A percentile compares a stretch with the other conserved stretches of the same genome.
Evolutionary conservation across 192 early-diverging fungal species (phyloP).

Genomic region (Coemansia furcata): DNA sequence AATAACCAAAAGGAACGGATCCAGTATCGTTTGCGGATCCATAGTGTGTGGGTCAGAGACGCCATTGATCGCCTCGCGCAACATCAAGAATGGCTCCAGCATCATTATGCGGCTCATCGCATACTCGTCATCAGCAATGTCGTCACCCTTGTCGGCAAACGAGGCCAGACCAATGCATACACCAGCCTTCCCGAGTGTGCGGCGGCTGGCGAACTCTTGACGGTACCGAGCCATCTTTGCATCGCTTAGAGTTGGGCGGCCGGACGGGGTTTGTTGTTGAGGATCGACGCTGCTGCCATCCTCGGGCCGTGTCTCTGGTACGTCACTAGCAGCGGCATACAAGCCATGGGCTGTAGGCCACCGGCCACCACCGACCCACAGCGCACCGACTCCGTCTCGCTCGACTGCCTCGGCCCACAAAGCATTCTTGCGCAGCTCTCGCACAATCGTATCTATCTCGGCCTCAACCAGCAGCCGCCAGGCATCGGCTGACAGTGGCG

Average conservation of each 20-base stretch:
- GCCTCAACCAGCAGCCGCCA: constrained; percentile 51
- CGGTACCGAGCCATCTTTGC: constrained; percentile 22
- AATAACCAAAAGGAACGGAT: constrained; percentile 93
- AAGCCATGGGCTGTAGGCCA: constrained; percentile 28
- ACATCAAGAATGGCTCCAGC: constrained; percentile 40
- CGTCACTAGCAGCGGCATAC: not conserved
- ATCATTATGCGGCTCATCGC: constrained; percentile 31
- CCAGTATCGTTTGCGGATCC: constrained; percentile 71
- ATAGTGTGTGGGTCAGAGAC: constrained; percentile 57
- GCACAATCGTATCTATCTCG: constrained; percentile 50
- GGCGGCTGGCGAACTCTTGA: constrained; percentile 33
- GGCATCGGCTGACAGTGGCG: constrained; percentile 28
- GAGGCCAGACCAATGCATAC: constrained; percentile 43
- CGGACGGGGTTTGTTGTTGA: not conserved
- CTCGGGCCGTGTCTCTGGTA: not conserved
- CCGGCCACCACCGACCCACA: constrained; percentile 51
- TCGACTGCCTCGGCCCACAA: constrained; percentile 48
- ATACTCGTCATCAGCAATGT: constrained; percentile 25
- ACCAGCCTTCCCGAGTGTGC: constrained; percentile 45
- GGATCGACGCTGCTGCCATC: not conserved
- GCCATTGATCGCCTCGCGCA: constrained; percentile 46
- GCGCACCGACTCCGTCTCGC: constrained; percentile 41
- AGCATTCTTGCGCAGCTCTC: constrained; percentile 52
- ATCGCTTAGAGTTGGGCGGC: not conserved
- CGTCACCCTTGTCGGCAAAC: constrained; percentile 35